Evolutionary conservation across 345 rosid species (phyloP), one percentile per base, ranked within the genome.

Genomic region (Firmiana major): DNA sequence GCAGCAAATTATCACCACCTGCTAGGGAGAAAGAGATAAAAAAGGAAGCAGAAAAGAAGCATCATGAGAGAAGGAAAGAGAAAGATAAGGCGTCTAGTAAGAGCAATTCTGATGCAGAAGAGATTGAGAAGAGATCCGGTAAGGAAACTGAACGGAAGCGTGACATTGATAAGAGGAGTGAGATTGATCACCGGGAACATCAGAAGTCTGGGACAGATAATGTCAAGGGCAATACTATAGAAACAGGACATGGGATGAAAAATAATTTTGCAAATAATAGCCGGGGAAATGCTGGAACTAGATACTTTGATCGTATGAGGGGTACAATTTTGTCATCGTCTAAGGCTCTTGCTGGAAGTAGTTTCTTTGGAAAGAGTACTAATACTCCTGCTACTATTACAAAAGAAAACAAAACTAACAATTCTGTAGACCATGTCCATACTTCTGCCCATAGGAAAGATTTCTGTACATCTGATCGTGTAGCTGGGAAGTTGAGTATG

Each of bases 51-150:
- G 99, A 92, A 66, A 95, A 86, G 85, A 96, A 84, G 79, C 90
- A 91, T 5, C 92, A 89, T 67, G 98, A 93, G 71, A 90, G 94
- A 85, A 95, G 85, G 81, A 95, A 88, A 87, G 99, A 95, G 34
- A 92, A 92, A 84, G 97, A 93, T 66, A 95, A 81, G 79, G 90
- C 89, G 16, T 95, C 98, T 57, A 90, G 97, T 81, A 95, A 93
- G 87, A 92, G 97, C 82, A 93, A 91, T 75, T 93, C 98, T 13
- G 99, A 93, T 85, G 93, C 15, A 3, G 98, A 95, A 86, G 98
- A 95, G 82, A 69, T 89, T 79, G 99, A 95, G 53, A 95, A 85
- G 83, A 87, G 78, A 86, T 80, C 71, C 8, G 86, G 86, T 64
- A 93, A 88, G 77, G 94, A 94, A 83, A 63, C 84, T 67, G 98